Conservation (phyloP, 1,284 basidiomycete species). For the Leucoagaricus sp. region DNA sequence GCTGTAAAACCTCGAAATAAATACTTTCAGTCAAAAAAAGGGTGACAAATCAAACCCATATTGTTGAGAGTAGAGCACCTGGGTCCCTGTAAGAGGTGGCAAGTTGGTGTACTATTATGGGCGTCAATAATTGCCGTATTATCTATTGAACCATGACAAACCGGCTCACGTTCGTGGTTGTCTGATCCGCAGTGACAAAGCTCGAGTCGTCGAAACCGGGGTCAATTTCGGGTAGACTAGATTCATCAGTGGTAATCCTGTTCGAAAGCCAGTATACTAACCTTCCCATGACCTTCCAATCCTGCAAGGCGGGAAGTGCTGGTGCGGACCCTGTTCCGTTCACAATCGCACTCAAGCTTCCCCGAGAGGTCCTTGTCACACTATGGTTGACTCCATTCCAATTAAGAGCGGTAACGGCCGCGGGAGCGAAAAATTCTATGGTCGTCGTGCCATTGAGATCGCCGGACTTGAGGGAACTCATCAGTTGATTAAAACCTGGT, state of each 20-base stretch:
- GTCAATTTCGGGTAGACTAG: constrained; percentile 46
- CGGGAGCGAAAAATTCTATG: constrained; percentile 45
- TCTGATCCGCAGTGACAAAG: constrained; percentile 42
- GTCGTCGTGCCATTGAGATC: constrained; percentile 49
- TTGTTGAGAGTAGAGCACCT: constrained; percentile 51
- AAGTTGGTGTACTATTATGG: constrained; percentile 45
- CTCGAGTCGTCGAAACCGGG: constrained; percentile 46
- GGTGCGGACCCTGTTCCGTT: constrained; percentile 21
- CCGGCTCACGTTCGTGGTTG: constrained; percentile 41
- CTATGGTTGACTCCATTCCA: constrained; percentile 45
- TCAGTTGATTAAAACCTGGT: too few species aligned
- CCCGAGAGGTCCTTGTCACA: constrained; percentile 28
- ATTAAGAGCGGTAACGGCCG: constrained; percentile 33
- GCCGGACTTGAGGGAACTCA: constrained; percentile 34
- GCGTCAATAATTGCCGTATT: too few species aligned
- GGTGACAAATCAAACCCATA: constrained; percentile 39
- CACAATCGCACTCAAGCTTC: constrained; percentile 30
- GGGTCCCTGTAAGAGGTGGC: constrained; percentile 40
- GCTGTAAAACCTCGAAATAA: constrained; percentile 21
- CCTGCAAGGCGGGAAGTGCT: constrained; percentile 34
- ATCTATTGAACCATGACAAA: neutral
- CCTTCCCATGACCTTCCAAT: constrained; percentile 53
- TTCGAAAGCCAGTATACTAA: constrained; percentile 13
- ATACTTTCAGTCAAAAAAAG: neutral
- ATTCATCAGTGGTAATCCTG: constrained; percentile 18